A percentile compares a stretch with the other conserved stretches of the same genome.
Conservation (phyloP, 1,284 basidiomycete species). For the Clitocybe nebularis region DNA sequence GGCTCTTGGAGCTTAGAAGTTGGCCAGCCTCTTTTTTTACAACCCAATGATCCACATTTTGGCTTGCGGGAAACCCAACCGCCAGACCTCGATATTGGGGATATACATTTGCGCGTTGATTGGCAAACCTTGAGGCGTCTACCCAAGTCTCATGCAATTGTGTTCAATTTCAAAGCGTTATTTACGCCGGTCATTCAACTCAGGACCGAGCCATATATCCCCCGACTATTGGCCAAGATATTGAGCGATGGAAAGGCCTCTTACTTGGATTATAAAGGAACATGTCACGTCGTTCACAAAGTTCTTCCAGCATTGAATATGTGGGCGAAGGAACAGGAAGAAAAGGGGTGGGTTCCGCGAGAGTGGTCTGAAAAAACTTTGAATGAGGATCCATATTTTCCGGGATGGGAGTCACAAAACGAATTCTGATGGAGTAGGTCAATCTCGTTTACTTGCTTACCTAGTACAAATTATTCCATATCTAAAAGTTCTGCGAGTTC, state of each 20-base stretch:
- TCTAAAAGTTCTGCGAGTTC: slow-evolving; percentile 80
- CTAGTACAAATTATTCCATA: slow-evolving; percentile 11
- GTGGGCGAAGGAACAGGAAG: slow-evolving; percentile 46
- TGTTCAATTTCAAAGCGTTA: slow-evolving; percentile 50
- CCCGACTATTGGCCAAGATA: slow-evolving; percentile 38
- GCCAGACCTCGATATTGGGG: slow-evolving; percentile 31
- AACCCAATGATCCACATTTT: slow-evolving; percentile 33
- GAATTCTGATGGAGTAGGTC: not conserved
- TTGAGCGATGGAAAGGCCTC: slow-evolving; percentile 33
- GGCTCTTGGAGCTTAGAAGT: slow-evolving; percentile 48
- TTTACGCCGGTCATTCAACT: slow-evolving; percentile 45
- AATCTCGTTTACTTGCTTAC: not conserved
- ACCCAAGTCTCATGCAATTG: slow-evolving; percentile 40
- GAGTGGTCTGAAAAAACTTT: slow-evolving; percentile 45
- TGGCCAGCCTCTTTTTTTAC: slow-evolving; percentile 42
- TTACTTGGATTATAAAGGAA: slow-evolving; percentile 42
- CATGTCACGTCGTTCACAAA: slow-evolving; percentile 36
- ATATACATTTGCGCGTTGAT: slow-evolving; percentile 45
- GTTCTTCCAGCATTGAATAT: slow-evolving; percentile 39
- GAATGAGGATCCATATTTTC: slow-evolving; percentile 46
- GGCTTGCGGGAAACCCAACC: slow-evolving; percentile 27
- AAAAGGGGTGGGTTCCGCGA: slow-evolving; percentile 37
- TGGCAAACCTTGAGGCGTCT: slow-evolving; percentile 52
- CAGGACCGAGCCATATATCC: slow-evolving; percentile 42
- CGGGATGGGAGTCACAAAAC: slow-evolving; percentile 36